Evolutionary conservation across 306 rosid genomes (phyloP), one percentile per base, ranked within the genome.

Genomic region (Mucuna pruriens): DNA sequence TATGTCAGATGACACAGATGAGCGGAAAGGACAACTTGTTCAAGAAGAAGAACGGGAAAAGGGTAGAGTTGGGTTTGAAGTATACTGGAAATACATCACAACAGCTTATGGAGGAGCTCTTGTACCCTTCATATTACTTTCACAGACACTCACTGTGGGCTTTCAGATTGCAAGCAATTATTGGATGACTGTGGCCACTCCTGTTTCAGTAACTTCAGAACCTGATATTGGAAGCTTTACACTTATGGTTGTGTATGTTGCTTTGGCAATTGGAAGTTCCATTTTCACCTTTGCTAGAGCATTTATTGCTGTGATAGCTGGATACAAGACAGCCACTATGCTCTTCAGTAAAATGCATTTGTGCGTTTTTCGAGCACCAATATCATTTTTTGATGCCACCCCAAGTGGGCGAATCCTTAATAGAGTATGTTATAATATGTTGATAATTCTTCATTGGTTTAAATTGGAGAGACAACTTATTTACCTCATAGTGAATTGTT

Each of bases 11-110:
- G 89, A 71, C 31, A 64, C 6, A 31, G 77, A 16, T 29, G 84
- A 70, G 36, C 68, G 84, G 44, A 88, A 92, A 79, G 90, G 91
- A 76, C 97, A 92, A 81, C 91, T 94, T 86, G 92, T 92, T 75
- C 94, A 90, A 85, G 97, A 89, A 45, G 98, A 94, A 90, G 97
- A 92, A 88, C 85, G 98, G 45, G 97, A 90, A 83, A 92, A 88
- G 76, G 97, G 97, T 58, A 82, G 65, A 64, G 97, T 94, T 74
- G 93, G 92, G 68, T 79, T 92, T 71, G 36, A 58, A 19, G 93
- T 92, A 22, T 92, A 90, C 70, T 90, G 97, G 94, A 88, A 87
- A 75, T 94, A 87, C 84, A 52, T 92, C 38, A 91, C 90, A 55
- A 65, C 82, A 75, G 92, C 92, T 5, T 91, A 90, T 58, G 91